phyloP scores from a whole-genome alignment of 2,329 filamentous ascomycete genomes.

The Neonectria sp. region DNA sequence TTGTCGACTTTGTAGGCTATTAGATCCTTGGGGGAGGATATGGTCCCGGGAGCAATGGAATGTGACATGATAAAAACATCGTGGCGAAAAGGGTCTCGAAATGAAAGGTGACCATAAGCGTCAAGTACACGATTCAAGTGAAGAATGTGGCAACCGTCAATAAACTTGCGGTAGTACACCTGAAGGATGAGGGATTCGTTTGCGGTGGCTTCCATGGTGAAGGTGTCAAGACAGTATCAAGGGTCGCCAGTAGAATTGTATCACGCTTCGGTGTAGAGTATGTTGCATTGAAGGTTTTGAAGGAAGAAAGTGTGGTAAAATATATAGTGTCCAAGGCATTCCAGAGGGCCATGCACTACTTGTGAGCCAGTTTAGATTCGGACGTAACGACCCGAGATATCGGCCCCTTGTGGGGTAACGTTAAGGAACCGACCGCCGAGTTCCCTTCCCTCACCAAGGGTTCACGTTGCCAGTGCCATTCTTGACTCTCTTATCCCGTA shows the following conservation, averaged over 20 bases:
- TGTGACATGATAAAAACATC: conserved; percentile 6
- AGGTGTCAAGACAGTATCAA: not conserved
- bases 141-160: not conserved
- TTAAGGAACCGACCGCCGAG: too few species aligned
- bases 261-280: too few species aligned
- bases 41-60: not conserved
- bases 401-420: too few species aligned
- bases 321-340: too few species aligned
- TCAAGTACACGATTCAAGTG: not conserved
- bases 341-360: too few species aligned
- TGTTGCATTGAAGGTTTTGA: too few species aligned
- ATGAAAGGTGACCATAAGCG: conserved; percentile 4
- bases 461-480: too few species aligned
- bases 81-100: not conserved
- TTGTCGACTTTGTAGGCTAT: not conserved
- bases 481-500: not conserved
- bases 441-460: too few species aligned
- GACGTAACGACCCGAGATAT: too few species aligned
- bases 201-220: not conserved
- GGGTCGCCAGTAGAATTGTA: too few species aligned
- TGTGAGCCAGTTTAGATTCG: too few species aligned
- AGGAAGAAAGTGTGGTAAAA: too few species aligned
- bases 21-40: not conserved
- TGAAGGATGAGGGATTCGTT: not conserved
- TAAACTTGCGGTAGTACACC: not conserved